These are phyloP conservation scores for Fraxinus platypoda DNA, from an alignment of 305 asterid species.

Conservation along the genomic window DNA sequence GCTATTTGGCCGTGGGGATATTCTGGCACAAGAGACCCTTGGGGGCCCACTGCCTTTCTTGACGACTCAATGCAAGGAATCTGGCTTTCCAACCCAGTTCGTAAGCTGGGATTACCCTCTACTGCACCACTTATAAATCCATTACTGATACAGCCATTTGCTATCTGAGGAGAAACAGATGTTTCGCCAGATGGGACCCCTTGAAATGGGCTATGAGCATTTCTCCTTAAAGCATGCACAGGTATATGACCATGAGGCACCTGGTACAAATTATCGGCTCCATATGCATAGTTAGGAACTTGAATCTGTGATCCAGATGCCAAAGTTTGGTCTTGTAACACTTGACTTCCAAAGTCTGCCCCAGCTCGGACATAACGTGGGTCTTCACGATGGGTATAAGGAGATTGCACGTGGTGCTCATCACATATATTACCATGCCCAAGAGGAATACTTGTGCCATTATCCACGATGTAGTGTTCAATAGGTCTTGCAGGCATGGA, in stretches of 20 bases:
- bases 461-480: slow-evolving; percentile 57
- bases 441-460: slow-evolving; percentile 46
- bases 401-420: slow-evolving; percentile 51
- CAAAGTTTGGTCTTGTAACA: slow-evolving; percentile 60
- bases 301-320: slow-evolving; percentile 57
- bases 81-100: slow-evolving; percentile 56
- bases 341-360: slow-evolving; percentile 55
- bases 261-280: slow-evolving; percentile 60
- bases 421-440: slow-evolving; percentile 58
- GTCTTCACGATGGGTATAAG: slow-evolving; percentile 63
- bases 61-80: slow-evolving; percentile 62
- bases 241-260: slow-evolving; percentile 64
- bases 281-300: slow-evolving; percentile 52
- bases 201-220: slow-evolving; percentile 55
- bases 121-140: slow-evolving; percentile 50
- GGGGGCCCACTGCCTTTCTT: slow-evolving; percentile 44
- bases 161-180: slow-evolving; percentile 52
- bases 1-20: slow-evolving; percentile 42
- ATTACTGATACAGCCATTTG: slow-evolving; percentile 56
- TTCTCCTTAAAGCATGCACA: slow-evolving; percentile 67
- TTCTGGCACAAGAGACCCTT: slow-evolving; percentile 52
- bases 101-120: slow-evolving; percentile 58
- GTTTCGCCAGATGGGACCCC: slow-evolving; percentile 57
- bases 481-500: slow-evolving; percentile 58
- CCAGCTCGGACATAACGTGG: slow-evolving; percentile 54